A percentile compares a stretch with the other conserved stretches of the same genome.
phyloP scores from a whole-genome alignment of 2,329 filamentous ascomycete genomes.

The Dactylonectria macrodidyma region DNA sequence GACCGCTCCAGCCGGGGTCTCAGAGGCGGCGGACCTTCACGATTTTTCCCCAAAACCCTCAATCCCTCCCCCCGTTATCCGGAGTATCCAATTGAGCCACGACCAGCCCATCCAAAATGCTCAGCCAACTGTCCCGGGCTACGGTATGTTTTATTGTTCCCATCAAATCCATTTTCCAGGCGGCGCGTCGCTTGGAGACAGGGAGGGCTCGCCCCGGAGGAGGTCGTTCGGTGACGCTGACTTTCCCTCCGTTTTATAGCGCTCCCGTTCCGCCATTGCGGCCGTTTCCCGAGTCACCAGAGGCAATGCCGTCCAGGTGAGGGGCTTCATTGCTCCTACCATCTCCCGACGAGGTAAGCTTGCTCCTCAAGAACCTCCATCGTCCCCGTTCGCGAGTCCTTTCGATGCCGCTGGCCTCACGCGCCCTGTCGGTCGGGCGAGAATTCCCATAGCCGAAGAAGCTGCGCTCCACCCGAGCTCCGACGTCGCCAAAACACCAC shows the following conservation, averaged over 20 bases:
- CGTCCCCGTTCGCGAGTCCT: conserved; percentile 1
- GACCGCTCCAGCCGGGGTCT: conserved; percentile 46
- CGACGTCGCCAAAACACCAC: conserved; percentile 42
- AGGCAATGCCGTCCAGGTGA: conserved; percentile 61
- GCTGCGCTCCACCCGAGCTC: conserved; percentile 46
- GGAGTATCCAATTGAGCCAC: conserved; percentile 64
- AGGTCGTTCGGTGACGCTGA: conserved; percentile 20
- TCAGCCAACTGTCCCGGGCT: conserved; percentile 68
- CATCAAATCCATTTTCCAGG: not conserved
- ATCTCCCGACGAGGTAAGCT: conserved; percentile 74
- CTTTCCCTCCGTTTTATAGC: conserved; percentile 55
- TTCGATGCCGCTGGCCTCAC: conserved; percentile 7
- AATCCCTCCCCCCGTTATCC: conserved; percentile 52
- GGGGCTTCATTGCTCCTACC: conserved; percentile 73
- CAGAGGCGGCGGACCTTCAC: conserved; percentile 52
- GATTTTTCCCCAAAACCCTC: conserved; percentile 63
- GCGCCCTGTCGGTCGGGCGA: conserved; percentile 36
- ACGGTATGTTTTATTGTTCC: conserved; percentile 63
- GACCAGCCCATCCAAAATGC: conserved; percentile 65
- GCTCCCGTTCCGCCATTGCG: conserved; percentile 66
- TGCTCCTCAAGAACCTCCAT: conserved; percentile 19
- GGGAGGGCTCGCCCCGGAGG: too few relatives aligned
- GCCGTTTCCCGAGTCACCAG: conserved; percentile 62
- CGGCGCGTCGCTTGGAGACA: not conserved
- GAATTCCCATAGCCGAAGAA: conserved; percentile 48